Evolutionary conservation across 345 rosid genomes (phyloP), one percentile per base, ranked within the genome.

Genomic region (Hibiscus trionum): DNA sequence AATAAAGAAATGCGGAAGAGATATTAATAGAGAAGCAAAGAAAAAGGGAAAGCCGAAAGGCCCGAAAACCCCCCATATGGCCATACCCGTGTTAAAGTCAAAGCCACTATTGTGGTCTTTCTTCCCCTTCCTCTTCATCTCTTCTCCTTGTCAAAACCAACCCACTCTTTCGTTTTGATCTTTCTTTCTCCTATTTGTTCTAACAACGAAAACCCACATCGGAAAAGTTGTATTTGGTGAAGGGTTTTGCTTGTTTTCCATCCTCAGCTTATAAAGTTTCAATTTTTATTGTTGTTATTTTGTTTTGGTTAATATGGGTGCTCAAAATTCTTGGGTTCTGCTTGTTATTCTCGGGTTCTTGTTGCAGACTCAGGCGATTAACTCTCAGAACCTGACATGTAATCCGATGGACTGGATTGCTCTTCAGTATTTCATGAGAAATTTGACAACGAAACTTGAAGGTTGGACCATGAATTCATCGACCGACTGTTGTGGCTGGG

Each of bases 401-500:
- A 74, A 83, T 72, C 27, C 74, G 33, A 64, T 73, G 77, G 97
- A 91, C 78, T 79, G 77, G 58, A 73, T 15, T 3, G 93, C 90
- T 9, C 82, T 91, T 31, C 74, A 11, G 49, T 84, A 75, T 59
- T 87, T 91, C 70, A 46, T 71, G 77, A 24, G 26, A 3, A 83
- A 73, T 53, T 75, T 89, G 65, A 80, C 80, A 8, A 72, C 78
- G 7, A 72, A 73, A 19, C 84, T 88, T 59, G 76, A 70, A 1
- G 88, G 71, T 4, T 89, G 92, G 91, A 61, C 50, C 6, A 5
- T 60, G 10, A 83, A 74, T 71, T 69, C 76, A 10, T 81, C 84
- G 5, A 14, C 57, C 44, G 82, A 83, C 65, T 91, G 95, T 82
- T 87, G 97, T 61, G 27, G 46, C 31, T 91, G 96, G 96, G 64